These are phyloP conservation scores for Akanthomyces dipterigenus DNA, from an alignment of 2,329 filamentous ascomycete species.

Conservation along the genomic window DNA sequence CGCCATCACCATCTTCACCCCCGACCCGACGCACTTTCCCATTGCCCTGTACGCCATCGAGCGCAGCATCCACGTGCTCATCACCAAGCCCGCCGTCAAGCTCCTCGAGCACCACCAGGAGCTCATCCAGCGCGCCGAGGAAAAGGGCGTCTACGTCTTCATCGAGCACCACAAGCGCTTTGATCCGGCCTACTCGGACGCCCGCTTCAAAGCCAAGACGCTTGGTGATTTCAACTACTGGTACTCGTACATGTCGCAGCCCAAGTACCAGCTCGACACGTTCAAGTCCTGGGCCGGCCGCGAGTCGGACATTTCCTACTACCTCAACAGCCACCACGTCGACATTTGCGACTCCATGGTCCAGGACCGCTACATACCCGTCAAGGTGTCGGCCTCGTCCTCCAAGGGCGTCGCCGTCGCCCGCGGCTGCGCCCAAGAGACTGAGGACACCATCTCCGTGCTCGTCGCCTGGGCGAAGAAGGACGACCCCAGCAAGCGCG, in stretches of 20 bases:
- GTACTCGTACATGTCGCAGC: constrained; percentile 94
- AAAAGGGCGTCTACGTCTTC: constrained; percentile 80
- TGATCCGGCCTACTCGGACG: constrained; percentile 88
- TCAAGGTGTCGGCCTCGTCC: constrained; percentile 70
- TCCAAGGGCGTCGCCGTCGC: constrained; percentile 72
- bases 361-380: constrained; percentile 61
- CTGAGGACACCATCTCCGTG: constrained; percentile 89
- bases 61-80: constrained; percentile 78
- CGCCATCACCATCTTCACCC: constrained; percentile 93
- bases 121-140: constrained; percentile 64
- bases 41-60: constrained; percentile 91
- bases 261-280: constrained; percentile 84
- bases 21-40: constrained; percentile 85
- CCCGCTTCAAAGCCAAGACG: constrained; percentile 64
- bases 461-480: constrained; percentile 82
- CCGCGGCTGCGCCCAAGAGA: constrained; percentile 71
- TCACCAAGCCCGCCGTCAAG: constrained; percentile 93
- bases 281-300: constrained; percentile 92
- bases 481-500: constrained; percentile 60
- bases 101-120: constrained; percentile 70
- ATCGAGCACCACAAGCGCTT: constrained; percentile 96
- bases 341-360: constrained; percentile 94
- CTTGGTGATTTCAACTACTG: constrained; percentile 98
- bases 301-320: constrained; percentile 92
- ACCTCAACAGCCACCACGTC: constrained; percentile 91